Evolutionary conservation across 164 flowering plant species (phyloP).

Genomic region (Vitis rotundifolia): DNA sequence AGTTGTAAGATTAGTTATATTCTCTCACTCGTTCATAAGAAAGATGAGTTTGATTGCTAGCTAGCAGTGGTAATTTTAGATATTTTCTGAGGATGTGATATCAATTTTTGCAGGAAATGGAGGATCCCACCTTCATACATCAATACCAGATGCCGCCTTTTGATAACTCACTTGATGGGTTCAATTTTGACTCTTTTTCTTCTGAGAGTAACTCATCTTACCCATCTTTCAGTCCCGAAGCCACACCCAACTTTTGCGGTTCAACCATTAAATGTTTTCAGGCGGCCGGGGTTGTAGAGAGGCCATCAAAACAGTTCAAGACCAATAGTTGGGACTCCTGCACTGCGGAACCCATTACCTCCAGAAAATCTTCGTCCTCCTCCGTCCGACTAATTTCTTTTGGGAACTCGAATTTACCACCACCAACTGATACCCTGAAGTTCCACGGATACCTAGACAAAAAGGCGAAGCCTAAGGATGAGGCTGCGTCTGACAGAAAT

Average conservation of each 20-base stretch:
- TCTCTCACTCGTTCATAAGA: no score
- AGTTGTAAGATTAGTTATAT: no score
- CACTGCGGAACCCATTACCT: neutral
- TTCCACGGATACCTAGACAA: neutral
- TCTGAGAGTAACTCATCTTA: neutral
- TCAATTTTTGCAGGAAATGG: conserved; percentile 13
- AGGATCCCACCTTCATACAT: neutral
- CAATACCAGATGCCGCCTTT: conserved; percentile 10
- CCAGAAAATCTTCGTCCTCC: conserved; percentile 12
- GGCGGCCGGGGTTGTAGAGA: no score
- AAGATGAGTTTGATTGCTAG: no score
- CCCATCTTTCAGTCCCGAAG: neutral
- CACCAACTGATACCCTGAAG: neutral
- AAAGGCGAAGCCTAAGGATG: conserved; percentile 1
- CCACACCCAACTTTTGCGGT: neutral
- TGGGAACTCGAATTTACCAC: conserved; percentile 6
- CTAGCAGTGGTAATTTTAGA: no score
- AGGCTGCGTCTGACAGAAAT: neutral
- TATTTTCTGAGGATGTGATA: no score
- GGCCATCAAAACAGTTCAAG: conserved; percentile 12
- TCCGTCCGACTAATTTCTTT: conserved; percentile 19
- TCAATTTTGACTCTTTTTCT: neutral
- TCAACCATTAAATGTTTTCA: no score
- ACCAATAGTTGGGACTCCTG: conserved; percentile 15
- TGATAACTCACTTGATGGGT: neutral